These are phyloP conservation scores for Phytophthora foliorum DNA, from an alignment of 352 stramenopile genomes.

Conservation along the genomic window DNA sequence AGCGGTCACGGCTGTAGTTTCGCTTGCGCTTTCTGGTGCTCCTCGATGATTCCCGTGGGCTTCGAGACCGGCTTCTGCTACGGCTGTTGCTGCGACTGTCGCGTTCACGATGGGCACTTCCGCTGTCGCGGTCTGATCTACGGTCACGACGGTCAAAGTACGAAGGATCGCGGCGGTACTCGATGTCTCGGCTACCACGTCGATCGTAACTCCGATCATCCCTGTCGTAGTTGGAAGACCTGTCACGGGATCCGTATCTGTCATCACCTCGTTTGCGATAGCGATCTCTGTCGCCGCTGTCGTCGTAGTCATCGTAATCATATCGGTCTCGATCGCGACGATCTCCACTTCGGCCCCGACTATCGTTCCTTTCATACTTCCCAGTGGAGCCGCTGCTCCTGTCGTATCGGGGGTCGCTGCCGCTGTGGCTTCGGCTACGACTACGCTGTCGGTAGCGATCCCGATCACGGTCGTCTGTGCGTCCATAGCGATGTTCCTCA, in stretches of 20 bases:
- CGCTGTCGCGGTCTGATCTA: constrained; percentile 28
- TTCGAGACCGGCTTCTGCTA: constrained; percentile 49
- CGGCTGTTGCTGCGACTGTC: constrained; percentile 51
- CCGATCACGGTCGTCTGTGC: constrained; percentile 20
- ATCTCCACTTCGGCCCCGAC: constrained; percentile 32
- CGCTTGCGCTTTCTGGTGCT: constrained; percentile 51
- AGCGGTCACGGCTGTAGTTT: constrained; percentile 41
- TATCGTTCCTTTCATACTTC: constrained; percentile 31
- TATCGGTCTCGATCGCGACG: constrained; percentile 41
- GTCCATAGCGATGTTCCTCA: constrained; percentile 23
- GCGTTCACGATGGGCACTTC: constrained; percentile 23
- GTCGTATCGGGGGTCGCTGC: constrained; percentile 19
- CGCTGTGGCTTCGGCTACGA: constrained; percentile 36
- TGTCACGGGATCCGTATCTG: constrained; percentile 38
- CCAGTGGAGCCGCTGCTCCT: constrained; percentile 14
- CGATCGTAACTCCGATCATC: constrained; percentile 49
- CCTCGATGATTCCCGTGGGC: constrained; percentile 36
- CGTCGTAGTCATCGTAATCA: constrained; percentile 46
- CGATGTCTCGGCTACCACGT: constrained; percentile 43
- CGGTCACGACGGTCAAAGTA: constrained; percentile 48
- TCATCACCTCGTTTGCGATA: constrained; percentile 43
- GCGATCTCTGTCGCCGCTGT: constrained; percentile 37
- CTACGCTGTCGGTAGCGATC: constrained; percentile 34
- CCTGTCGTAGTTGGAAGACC: constrained; percentile 35
- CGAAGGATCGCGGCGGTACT: constrained; percentile 45